These are phyloP conservation scores for Alternaria postmessia DNA, from an alignment of 2,329 filamentous ascomycete genomes.

Conservation along the genomic window DNA sequence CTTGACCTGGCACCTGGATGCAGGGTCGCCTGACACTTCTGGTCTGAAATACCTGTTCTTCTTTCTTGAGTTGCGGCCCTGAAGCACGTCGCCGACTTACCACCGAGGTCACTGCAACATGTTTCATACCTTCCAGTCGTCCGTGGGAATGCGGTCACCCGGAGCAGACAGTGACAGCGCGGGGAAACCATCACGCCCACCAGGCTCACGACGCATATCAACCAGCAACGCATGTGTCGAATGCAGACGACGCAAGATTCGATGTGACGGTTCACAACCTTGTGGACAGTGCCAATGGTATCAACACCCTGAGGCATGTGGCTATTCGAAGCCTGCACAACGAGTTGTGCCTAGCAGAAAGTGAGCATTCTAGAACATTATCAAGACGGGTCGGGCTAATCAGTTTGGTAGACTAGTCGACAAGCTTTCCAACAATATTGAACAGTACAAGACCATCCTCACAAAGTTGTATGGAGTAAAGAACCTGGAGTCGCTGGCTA, in stretches of 20 bases:
- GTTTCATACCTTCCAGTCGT: conserved; percentile 57
- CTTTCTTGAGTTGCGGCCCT: conserved; percentile 5
- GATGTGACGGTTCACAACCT: conserved; percentile 82
- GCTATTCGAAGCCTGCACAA: conserved; percentile 82
- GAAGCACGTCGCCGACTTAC: conserved; percentile 1
- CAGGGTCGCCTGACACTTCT: conserved; percentile 15
- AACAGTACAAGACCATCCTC: conserved; percentile 56
- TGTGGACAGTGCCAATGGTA: conserved; percentile 86
- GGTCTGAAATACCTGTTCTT: conserved; percentile 6
- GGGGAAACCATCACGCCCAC: conserved; percentile 47
- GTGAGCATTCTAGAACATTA: conserved; percentile 56
- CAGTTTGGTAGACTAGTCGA: conserved; percentile 64
- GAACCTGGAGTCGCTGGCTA: conserved; percentile 51
- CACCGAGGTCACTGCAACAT: conserved; percentile 34
- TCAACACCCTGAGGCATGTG: conserved; percentile 78
- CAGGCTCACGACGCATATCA: conserved; percentile 55
- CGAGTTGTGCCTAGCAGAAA: conserved; percentile 80
- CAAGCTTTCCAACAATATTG: conserved; percentile 61
- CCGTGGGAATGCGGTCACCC: conserved; percentile 43
- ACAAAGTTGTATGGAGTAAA: conserved; percentile 54
- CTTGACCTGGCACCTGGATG: conserved; percentile 18
- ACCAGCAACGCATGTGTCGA: conserved; percentile 73
- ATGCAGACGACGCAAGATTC: conserved; percentile 82
- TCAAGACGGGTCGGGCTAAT: conserved; percentile 56
- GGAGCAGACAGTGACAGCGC: conserved; percentile 44